A percentile compares a stretch with the other conserved stretches of the same genome.
Evolutionary conservation across 495 filamentous ascomycete species (phyloP).

Genomic region (Penicillium parvum): DNA sequence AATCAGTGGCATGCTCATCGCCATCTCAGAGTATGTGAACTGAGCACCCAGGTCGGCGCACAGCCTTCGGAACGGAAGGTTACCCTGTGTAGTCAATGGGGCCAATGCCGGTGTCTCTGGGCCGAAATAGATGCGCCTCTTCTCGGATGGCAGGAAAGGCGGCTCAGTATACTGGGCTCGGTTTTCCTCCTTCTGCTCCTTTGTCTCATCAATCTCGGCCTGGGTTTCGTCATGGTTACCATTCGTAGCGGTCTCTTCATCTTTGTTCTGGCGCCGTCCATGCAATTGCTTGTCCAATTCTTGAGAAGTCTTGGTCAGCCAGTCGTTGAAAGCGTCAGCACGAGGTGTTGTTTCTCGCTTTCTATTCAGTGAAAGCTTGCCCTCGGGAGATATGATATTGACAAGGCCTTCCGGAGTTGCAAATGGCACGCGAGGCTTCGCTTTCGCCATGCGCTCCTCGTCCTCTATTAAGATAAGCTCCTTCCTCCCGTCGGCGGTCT

Average conservation of each 20-base stretch:
- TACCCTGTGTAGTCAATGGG: slow-evolving; percentile 91
- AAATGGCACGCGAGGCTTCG: slow-evolving; percentile 25
- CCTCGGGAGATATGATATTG: slow-evolving; percentile 62
- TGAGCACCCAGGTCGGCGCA: slow-evolving; percentile 86
- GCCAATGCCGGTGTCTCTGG: slow-evolving; percentile 88
- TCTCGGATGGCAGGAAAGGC: slow-evolving; percentile 85
- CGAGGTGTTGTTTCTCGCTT: slow-evolving; percentile 62
- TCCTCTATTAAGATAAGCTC: slow-evolving; percentile 70
- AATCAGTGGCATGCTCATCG: slow-evolving; percentile 84
- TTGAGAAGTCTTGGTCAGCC: slow-evolving; percentile 59
- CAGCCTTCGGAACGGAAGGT: slow-evolving; percentile 91
- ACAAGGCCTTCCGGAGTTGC: slow-evolving; percentile 59
- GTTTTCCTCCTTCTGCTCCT: slow-evolving; percentile 55
- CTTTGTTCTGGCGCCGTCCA: slow-evolving; percentile 19
- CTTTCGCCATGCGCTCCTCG: slow-evolving; percentile 43
- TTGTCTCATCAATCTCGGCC: slow-evolving; percentile 19
- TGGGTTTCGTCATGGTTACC: slow-evolving; percentile 3
- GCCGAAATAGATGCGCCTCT: slow-evolving; percentile 87
- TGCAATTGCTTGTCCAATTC: slow-evolving; percentile 49
- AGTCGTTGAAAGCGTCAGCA: slow-evolving; percentile 69
- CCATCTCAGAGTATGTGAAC: slow-evolving; percentile 97
- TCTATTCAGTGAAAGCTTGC: slow-evolving; percentile 66
- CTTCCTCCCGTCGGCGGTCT: slow-evolving; percentile 68
- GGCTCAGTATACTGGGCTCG: slow-evolving; percentile 76
- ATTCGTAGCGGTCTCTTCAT: slow-evolving; percentile 2